These are phyloP conservation scores for Aspergillus texensis DNA, from an alignment of 2,329 filamentous ascomycete genomes.

Conservation along the genomic window DNA sequence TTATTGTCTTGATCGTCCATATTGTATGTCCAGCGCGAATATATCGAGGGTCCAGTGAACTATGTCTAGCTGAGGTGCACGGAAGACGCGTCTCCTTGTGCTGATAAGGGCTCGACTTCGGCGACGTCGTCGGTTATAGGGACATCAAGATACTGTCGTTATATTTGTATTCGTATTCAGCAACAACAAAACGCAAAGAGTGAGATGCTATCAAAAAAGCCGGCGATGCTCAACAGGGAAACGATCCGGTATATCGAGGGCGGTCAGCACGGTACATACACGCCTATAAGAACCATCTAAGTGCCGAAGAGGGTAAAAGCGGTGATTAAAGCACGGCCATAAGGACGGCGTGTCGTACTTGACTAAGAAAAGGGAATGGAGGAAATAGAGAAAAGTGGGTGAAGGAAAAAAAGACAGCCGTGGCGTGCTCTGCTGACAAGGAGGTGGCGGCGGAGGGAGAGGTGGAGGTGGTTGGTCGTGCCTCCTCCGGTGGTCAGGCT, in stretches of 20 bases:
- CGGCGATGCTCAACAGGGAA: constrained; percentile 14
- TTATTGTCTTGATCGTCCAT: constrained; percentile 32
- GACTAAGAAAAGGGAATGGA: constrained; percentile 9
- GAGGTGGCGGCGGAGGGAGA: constrained; percentile 29
- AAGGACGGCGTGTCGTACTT: constrained; percentile 4
- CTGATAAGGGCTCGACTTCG: constrained; percentile 14
- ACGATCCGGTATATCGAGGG: constrained; percentile 21
- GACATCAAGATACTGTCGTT: constrained; percentile 20
- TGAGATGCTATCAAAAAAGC: constrained; percentile 9
- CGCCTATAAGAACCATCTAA: constrained; percentile 26
- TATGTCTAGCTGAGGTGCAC: constrained; percentile 5
- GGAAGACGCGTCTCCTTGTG: constrained; percentile 21
- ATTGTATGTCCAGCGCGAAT: constrained; percentile 23
- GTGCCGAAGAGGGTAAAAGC: constrained; percentile 19
- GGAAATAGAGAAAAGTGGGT: constrained; percentile 19
- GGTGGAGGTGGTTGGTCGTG: constrained; percentile 25
- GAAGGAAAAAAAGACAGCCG: constrained; percentile 11
- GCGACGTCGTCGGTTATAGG: constrained; percentile 11
- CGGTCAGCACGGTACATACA: constrained; percentile 26
- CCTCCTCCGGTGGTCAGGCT: constrained; percentile 12
- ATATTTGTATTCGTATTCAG: constrained; percentile 15
- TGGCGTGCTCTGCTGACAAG: constrained; percentile 36
- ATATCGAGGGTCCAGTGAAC: constrained; percentile 14
- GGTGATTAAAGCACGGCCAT: constrained; percentile 24
- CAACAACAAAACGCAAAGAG: constrained; percentile 13